These are phyloP conservation scores for Actinomortierella wolfii DNA, from an alignment of 371 early-diverging fungal genomes.

Conservation along the genomic window DNA sequence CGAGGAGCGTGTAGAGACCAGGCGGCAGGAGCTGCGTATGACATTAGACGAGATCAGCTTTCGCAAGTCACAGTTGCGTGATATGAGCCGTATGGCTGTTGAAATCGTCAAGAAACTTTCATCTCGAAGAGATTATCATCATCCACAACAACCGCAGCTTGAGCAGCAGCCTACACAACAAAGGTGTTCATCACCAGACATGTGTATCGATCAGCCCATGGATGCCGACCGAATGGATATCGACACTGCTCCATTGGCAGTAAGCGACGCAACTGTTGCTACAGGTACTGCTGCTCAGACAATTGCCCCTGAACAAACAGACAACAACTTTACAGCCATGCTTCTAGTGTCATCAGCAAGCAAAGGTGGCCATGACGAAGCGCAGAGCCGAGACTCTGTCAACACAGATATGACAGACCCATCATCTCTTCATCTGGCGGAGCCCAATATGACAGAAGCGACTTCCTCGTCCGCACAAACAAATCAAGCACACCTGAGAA, in stretches of 20 bases:
- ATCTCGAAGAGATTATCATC: not conserved
- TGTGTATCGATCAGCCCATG: not conserved
- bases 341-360: not conserved
- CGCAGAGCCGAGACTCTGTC: conserved; percentile 13
- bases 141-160: not conserved
- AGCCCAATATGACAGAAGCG: conserved; percentile 2
- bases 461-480: not conserved
- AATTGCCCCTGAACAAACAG: not conserved
- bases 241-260: not conserved
- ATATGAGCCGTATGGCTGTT: conserved; percentile 38
- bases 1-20: conserved; percentile 28
- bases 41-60: conserved; percentile 42
- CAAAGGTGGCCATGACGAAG: conserved; percentile 9
- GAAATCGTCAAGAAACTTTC: conserved; percentile 37
- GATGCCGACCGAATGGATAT: not conserved
- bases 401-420: conserved; percentile 27
- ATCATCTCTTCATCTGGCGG: conserved; percentile 11
- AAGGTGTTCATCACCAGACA: not conserved
- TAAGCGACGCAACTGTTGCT: conserved; percentile 8
- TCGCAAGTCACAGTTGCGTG: conserved; percentile 37
- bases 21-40: conserved; percentile 34
- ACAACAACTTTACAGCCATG: too few relatives aligned
- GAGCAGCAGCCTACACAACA: not conserved
- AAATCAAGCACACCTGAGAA: not conserved
- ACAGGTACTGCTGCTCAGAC: not conserved